Conservation (phyloP, 2,329 filamentous ascomycete genomes). For the Madurella mycetomatis region DNA sequence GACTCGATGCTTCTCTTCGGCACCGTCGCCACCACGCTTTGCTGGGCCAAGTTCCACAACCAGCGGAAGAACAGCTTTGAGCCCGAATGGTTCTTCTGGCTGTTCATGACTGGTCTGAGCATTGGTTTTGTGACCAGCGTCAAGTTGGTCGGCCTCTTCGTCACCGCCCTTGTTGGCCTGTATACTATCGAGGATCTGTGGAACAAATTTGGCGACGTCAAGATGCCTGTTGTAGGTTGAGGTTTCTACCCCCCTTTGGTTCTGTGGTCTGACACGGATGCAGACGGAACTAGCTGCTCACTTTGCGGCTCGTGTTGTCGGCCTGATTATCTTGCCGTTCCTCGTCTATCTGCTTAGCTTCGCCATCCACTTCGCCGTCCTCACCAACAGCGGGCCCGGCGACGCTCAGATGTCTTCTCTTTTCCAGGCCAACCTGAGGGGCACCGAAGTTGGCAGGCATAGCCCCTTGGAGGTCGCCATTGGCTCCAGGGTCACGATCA, state of each 20-base stretch:
- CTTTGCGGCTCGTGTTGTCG: conserved; percentile 72
- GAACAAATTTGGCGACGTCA: conserved; percentile 94
- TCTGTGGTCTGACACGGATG: conserved; percentile 2
- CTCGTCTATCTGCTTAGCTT: conserved; percentile 95
- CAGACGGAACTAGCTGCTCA: conserved; percentile 63
- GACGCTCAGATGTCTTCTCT: conserved; percentile 99
- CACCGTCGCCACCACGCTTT: conserved; percentile 94
- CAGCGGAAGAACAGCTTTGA: conserved; percentile 83
- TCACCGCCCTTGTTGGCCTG: conserved; percentile 87
- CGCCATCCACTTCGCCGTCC: conserved; percentile 86
- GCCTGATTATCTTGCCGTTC: conserved; percentile 82
- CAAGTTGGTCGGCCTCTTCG: conserved; percentile 96
- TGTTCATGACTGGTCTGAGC: conserved; percentile 87
- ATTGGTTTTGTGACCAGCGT: conserved; percentile 98
- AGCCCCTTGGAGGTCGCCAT: conserved; percentile 88
- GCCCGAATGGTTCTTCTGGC: conserved; percentile 89
- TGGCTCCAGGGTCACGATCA: conserved; percentile 86
- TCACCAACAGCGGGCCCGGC: conserved; percentile 89
- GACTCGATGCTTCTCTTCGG: conserved; percentile 99
- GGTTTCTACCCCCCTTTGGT: not conserved
- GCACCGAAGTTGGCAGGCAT: conserved; percentile 89
- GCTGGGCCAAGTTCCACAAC: conserved; percentile 95
- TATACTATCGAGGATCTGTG: conserved; percentile 97
- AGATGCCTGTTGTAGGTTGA: conserved; percentile 71
- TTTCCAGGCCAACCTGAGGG: conserved; percentile 93